phyloP scores from a whole-genome alignment of 768 basidiomycete species.

The Lyophyllum semitale region DNA sequence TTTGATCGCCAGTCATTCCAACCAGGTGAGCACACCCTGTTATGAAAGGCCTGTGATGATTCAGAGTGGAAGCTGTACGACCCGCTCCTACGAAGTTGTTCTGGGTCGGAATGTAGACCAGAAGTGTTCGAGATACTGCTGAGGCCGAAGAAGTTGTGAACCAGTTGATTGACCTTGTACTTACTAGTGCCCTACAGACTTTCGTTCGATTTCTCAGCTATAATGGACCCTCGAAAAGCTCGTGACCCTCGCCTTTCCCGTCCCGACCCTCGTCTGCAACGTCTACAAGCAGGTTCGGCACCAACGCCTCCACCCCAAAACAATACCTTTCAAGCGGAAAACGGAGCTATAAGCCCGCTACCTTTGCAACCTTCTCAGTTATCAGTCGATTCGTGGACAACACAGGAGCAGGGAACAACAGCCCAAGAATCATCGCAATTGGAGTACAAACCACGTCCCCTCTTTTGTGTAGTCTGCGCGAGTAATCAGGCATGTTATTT shows the following conservation, averaged over 20 bases:
- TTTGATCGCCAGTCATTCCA: neutral
- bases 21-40: conserved; percentile 2
- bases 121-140: conserved; percentile 93
- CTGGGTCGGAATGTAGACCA: conserved; percentile 78
- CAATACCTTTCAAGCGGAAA: conserved; percentile 24
- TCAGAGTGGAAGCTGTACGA: conserved; percentile 92
- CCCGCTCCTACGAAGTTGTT: conserved; percentile 39
- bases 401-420: neutral
- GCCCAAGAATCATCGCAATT: conserved; percentile 8
- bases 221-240: conserved; percentile 79
- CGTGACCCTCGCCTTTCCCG: conserved; percentile 82
- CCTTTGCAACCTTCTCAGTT: conserved; percentile 6
- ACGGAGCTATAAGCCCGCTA: conserved; percentile 17
- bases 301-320: conserved; percentile 29
- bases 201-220: conserved; percentile 5
- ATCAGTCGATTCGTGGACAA: conserved; percentile 3
- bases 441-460: conserved; percentile 65
- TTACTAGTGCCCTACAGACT: conserved; percentile 6
- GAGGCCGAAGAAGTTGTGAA: conserved; percentile 46
- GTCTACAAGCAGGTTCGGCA: conserved; percentile 40
- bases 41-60: conserved; percentile 57
- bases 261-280: conserved; percentile 65
- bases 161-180: neutral
- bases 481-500: conserved; percentile 84
- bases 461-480: conserved; percentile 99